Conservation (phyloP, 1,284 basidiomycete species). For the Coniophora puteana region DNA sequence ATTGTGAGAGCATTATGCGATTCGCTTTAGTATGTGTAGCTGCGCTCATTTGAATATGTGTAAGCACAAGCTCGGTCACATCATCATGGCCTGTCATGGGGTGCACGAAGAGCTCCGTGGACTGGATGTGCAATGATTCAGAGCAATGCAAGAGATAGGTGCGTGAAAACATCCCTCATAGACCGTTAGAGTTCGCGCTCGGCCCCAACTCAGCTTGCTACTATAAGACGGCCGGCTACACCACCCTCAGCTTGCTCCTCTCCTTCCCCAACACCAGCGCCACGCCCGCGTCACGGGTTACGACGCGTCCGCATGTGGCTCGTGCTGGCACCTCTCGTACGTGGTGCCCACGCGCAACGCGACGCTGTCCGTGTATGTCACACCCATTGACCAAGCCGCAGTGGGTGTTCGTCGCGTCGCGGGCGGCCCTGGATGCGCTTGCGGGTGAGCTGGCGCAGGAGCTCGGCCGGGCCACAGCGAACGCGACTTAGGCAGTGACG, state of each 20-base stretch:
- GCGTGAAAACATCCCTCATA: too few relatives aligned
- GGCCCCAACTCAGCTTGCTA: too few relatives aligned
- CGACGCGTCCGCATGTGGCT: slow-evolving; percentile 29
- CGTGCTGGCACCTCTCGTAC: slow-evolving; percentile 31
- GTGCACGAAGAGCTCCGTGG: too few relatives aligned
- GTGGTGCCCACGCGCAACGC: slow-evolving; percentile 13
- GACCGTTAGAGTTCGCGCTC: too few relatives aligned
- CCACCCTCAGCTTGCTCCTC: slow-evolving; percentile 44
- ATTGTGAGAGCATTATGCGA: too few relatives aligned
- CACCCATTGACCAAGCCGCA: slow-evolving; percentile 40
- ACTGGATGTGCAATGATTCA: too few relatives aligned
- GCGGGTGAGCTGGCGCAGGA: slow-evolving; percentile 34
- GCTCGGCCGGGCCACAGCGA: slow-evolving; percentile 35
- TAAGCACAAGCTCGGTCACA: too few relatives aligned
- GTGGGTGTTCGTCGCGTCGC: slow-evolving; percentile 36
- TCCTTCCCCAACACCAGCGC: slow-evolving; percentile 51
- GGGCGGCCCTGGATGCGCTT: slow-evolving; percentile 39
- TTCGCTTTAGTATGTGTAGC: too few relatives aligned
- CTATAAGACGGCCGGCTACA: slow-evolving; percentile 39
- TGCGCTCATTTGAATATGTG: too few relatives aligned
- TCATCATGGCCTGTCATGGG: too few relatives aligned
- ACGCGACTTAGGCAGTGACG: slow-evolving; percentile 28
- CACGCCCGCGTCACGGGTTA: slow-evolving; percentile 30
- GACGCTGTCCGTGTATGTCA: slow-evolving; percentile 33
- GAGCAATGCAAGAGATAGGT: too few relatives aligned